Percentiles rank a stretch among this genome's conserved stretches.
phyloP scores from a whole-genome alignment of 1,284 basidiomycete genomes.

The Pseudozyma hubeiensis region DNA sequence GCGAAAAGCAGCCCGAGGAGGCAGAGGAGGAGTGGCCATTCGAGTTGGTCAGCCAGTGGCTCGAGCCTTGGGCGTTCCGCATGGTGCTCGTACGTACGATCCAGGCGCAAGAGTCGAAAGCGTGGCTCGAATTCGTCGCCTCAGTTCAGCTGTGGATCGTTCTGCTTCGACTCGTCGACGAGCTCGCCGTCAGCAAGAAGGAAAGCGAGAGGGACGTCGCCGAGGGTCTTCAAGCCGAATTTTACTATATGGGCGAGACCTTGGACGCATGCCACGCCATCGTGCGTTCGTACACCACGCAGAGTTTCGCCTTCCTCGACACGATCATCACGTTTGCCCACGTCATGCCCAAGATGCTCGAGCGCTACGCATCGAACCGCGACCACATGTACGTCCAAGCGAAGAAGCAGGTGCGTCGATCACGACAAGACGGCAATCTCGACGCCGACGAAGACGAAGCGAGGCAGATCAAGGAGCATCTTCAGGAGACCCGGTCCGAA shows the following conservation, averaged over 20 bases:
- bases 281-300: constrained; percentile 56
- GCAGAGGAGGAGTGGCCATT: constrained; percentile 50
- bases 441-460: constrained; percentile 52
- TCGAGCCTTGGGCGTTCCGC: constrained; percentile 65
- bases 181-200: constrained; percentile 53
- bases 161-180: constrained; percentile 62
- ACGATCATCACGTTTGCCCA: constrained; percentile 61
- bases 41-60: constrained; percentile 56
- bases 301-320: constrained; percentile 65
- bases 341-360: constrained; percentile 64
- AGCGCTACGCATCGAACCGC: constrained; percentile 58
- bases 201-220: constrained; percentile 54
- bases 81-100: constrained; percentile 60
- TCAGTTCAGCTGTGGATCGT: constrained; percentile 64
- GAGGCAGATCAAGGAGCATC: constrained; percentile 37
- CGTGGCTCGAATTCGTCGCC: constrained; percentile 66
- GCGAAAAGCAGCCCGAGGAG: constrained; percentile 3
- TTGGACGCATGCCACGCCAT: constrained; percentile 60
- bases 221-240: constrained; percentile 62
- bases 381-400: constrained; percentile 66
- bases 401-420: constrained; percentile 51
- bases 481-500: constrained; percentile 51
- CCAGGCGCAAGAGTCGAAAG: constrained; percentile 50
- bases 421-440: constrained; percentile 40
- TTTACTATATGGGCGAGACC: constrained; percentile 64